These are phyloP conservation scores for Coelomomyces lativittatus DNA, from an alignment of 371 early-diverging fungal species.

Conservation along the genomic window DNA sequence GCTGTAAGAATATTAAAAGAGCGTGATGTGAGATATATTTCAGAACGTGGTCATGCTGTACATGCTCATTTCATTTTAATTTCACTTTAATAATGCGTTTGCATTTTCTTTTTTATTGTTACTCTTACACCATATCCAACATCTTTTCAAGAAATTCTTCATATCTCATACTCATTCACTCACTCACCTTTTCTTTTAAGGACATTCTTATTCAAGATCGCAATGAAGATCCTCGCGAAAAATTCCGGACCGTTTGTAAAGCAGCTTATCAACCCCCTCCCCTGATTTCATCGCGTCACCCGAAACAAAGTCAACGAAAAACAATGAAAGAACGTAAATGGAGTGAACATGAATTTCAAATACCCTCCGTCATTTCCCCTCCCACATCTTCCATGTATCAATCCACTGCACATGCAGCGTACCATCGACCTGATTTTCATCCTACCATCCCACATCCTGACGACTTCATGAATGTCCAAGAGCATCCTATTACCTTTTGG, in stretches of 20 bases:
- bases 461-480: background rate
- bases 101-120: background rate
- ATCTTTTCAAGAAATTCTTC: background rate
- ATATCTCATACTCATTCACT: background rate
- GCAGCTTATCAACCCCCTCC: background rate
- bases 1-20: slow-evolving; percentile 1
- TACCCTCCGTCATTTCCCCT: background rate
- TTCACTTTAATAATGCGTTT: background rate
- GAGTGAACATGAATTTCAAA: background rate
- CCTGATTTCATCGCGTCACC: background rate
- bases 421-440: background rate
- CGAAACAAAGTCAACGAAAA: background rate
- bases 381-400: background rate
- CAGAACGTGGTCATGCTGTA: background rate
- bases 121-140: background rate
- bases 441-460: background rate
- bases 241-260: background rate
- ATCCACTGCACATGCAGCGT: background rate
- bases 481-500: slow-evolving; percentile 3
- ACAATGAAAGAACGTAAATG: slow-evolving; percentile 1
- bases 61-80: background rate
- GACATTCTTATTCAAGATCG: background rate
- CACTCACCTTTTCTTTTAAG: background rate
- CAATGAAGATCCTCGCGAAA: background rate
- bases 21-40: background rate